These are phyloP conservation scores for Arxiozyma slooffiae DNA, from an alignment of 1,139 yeast species.

Conservation along the genomic window DNA sequence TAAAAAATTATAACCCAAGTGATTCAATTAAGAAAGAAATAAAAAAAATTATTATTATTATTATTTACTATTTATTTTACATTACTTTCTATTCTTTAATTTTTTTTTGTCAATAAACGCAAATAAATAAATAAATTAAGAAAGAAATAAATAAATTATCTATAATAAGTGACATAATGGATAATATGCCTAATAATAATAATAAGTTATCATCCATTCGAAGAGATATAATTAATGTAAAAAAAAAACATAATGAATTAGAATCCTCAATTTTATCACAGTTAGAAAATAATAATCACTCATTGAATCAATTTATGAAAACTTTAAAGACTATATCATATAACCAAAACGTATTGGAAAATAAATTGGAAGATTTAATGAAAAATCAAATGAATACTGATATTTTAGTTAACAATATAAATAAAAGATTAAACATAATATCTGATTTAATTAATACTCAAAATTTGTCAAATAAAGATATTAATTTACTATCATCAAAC, in stretches of 20 bases:
- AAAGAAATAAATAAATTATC: background rate
- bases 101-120: background rate
- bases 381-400: slow-evolving; percentile 31
- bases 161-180: background rate
- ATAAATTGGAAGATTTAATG: slow-evolving; percentile 28
- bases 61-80: too few relatives aligned
- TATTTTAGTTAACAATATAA: slow-evolving; percentile 25
- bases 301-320: slow-evolving; percentile 17
- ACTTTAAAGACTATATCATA: slow-evolving; percentile 26
- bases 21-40: too few relatives aligned
- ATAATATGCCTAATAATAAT: background rate
- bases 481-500: background rate
- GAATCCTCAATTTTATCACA: slow-evolving; percentile 14
- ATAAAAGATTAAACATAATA: slow-evolving; percentile 16
- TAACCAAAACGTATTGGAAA: slow-evolving; percentile 29
- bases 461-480: slow-evolving; percentile 1
- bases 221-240: slow-evolving; percentile 6
- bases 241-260: slow-evolving; percentile 9
- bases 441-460: slow-evolving; percentile 4
- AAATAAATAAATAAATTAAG: background rate
- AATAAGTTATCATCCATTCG: slow-evolving; percentile 5
- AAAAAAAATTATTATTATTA: too few relatives aligned
- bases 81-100: too few relatives aligned
- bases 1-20: too few relatives aligned
- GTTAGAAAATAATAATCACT: slow-evolving; percentile 13